Base-by-base conservation (phyloP, 768 basidiomycete species). In the Phaffia australis region DNA sequence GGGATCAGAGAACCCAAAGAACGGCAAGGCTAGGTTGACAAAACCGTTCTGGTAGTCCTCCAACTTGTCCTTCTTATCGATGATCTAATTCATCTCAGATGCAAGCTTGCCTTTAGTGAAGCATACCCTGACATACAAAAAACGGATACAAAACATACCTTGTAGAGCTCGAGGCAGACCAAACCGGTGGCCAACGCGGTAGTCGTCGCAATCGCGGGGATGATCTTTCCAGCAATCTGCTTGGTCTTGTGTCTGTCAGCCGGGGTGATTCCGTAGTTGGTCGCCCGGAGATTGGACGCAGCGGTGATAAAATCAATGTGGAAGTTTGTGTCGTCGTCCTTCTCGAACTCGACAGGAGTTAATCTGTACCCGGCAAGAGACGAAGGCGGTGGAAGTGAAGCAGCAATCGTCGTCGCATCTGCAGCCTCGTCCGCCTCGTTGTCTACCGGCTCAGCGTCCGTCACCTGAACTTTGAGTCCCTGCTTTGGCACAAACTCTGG, bases 291-390 rank as follows among this genome's bases (percentile, higher is more conserved):
- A 79, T 99, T 98, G 59, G 91, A 95, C 8, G 94, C 89, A 9
- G 95, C 88, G 47, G 93, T 97, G 78, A 99, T 94, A 78, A 98
- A 97, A 78, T 94, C 95, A 74, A 99, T 97, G 77, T 99, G 95
- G 78, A 88, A 84, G 78, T 99, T 99, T 60, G 87, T 83, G 74
- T 99, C 95, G 72, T 98, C 94, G 73, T 99, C 95, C 79, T 99
- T 99, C 81, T 99, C 95, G 71, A 99, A 99, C 73, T 95, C 92
- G 59, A 93, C 94, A 2, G 94, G 89, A 60, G 81, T 87, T 57
- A 99, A 82, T 63, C 95, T 87, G 79, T 93, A 99, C n/a, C 95
- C 95, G 59, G 87, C 93, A 51, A 99, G 79, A 21, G 89, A 88
- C 2, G 92, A 89, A 0, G 95, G 94, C 21, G 87, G 77, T 27